phyloP scores from a whole-genome alignment of 164 flowering plant genomes.

The Vitis vinifera region DNA sequence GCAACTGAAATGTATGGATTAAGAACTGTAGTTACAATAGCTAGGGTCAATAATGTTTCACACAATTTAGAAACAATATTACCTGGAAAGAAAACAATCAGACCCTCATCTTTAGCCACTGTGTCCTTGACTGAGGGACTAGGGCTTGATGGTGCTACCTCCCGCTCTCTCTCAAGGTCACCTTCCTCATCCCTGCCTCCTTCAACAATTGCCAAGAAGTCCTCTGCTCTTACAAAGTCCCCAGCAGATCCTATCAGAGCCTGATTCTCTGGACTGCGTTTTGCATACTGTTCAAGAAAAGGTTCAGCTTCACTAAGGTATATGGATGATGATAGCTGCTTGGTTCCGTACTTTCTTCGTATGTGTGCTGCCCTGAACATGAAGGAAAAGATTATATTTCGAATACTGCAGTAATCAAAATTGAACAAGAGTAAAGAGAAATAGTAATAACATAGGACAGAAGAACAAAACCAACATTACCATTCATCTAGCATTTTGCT shows the following conservation, averaged over 20 bases:
- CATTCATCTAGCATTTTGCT: constrained; percentile 97
- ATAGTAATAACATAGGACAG: background rate
- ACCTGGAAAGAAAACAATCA: constrained; percentile 96
- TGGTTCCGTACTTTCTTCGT: constrained; percentile 70
- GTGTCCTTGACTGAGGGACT: constrained; percentile 41
- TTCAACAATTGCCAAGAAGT: constrained; percentile 80
- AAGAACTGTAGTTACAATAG: background rate
- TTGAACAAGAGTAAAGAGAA: background rate
- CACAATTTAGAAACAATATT: constrained; percentile 1
- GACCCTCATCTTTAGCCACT: constrained; percentile 69
- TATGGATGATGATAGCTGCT: constrained; percentile 63
- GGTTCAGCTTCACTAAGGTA: constrained; percentile 94
- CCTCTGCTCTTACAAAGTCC: constrained; percentile 70
- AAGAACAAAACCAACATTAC: constrained; percentile 35
- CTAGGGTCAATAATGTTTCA: background rate
- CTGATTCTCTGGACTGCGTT: constrained; percentile 74
- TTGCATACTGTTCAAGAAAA: constrained; percentile 94
- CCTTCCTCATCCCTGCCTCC: constrained; percentile 87
- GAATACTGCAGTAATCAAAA: background rate
- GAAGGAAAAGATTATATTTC: background rate
- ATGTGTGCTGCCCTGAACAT: constrained; percentile 76
- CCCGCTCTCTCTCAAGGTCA: constrained; percentile 58
- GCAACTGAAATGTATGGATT: background rate
- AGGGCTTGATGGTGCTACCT: constrained; percentile 44
- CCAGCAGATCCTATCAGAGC: constrained; percentile 92